phyloP scores from a whole-genome alignment of 1,284 basidiomycete genomes.

The Moniliophthora roreri region DNA sequence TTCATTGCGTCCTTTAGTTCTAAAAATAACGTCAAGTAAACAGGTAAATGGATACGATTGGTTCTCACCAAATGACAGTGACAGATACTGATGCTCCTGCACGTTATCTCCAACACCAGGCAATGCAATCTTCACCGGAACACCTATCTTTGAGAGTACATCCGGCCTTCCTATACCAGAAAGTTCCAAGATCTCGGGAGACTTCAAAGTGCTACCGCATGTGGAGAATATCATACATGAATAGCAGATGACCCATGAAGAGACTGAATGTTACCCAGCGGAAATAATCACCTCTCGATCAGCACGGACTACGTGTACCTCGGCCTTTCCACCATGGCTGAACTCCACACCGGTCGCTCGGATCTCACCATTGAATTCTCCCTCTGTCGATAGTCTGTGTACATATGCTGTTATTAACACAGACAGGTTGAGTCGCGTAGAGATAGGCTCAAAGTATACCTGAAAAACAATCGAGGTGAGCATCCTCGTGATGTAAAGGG shows the following conservation, averaged over 20 bases:
- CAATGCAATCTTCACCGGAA: background rate
- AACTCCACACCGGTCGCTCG: constrained; percentile 2
- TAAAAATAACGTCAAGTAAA: background rate
- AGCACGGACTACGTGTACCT: background rate
- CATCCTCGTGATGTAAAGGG: background rate
- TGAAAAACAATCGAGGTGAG: background rate
- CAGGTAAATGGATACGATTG: background rate
- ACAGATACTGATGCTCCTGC: constrained; percentile 42
- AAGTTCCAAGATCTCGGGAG: constrained; percentile 7
- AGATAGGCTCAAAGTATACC: constrained; percentile 13
- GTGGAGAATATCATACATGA: background rate
- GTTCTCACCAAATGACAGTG: constrained; percentile 26
- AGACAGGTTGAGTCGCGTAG: constrained; percentile 14
- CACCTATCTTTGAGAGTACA: background rate
- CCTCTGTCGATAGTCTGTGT: constrained; percentile 7
- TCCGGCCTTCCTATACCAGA: constrained; percentile 7
- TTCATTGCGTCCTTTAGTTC: background rate
- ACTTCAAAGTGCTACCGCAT: constrained; percentile 17
- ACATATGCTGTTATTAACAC: constrained; percentile 16
- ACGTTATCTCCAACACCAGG: constrained; percentile 34
- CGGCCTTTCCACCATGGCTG: background rate
- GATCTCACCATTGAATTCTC: background rate
- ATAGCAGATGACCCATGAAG: background rate
- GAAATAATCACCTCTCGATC: constrained; percentile 4
- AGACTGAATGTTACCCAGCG: constrained; percentile 1